Base-by-base conservation (phyloP, 2,329 filamentous ascomycete species). In the Zarea fungicola region DNA sequence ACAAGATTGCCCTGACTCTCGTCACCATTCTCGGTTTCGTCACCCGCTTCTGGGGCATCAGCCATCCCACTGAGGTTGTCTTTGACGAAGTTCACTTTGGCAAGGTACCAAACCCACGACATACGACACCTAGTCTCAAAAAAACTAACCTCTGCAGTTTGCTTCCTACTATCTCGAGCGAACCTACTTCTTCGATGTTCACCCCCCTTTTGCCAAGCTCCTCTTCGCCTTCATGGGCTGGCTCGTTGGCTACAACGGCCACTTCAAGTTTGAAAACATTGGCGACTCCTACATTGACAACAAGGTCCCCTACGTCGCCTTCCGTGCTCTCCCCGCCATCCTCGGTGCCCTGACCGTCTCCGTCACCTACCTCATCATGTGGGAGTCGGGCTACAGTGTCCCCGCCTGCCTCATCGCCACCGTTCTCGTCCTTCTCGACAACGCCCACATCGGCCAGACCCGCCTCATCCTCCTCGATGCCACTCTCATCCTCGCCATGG, bases 41-140 rank as follows among this genome's bases (percentile, higher is more conserved):
- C 54, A 97, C 93, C 41, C 81, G 93, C 54, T 99, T 99, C 76
- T 97, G 87, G 82, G 91, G 90, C 54, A 96, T 99, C 66, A 89
- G 80, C 65, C 91, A 96, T 69, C 93, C 93, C 14, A 85, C 95
- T 64, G 87, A 97, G 73, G 93, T 99, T 49, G 93, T 99, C 42
- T 99, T 99, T 64, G 93, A 99, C 65, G 93, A 99, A 71, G 93
- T 99, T 50, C 93, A 99, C 72, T 99, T 99, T 69, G 93, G 93
- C 74, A 99, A 99, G 87, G 92, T 96, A 76, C 52, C n/a, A 77
- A 13, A 22, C 42, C 13, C n/a, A 21, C 9, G 18, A 43, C 31
- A 3, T 2, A 1, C 26, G 14, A 28, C 34, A 32, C n/a, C 51
- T 25, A 25, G 18, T 16, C 19, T 40, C 26, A 19, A 18, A 11